phyloP scores from a whole-genome alignment of 2,329 filamentous ascomycete species.

The Talaromyces sp. region DNA sequence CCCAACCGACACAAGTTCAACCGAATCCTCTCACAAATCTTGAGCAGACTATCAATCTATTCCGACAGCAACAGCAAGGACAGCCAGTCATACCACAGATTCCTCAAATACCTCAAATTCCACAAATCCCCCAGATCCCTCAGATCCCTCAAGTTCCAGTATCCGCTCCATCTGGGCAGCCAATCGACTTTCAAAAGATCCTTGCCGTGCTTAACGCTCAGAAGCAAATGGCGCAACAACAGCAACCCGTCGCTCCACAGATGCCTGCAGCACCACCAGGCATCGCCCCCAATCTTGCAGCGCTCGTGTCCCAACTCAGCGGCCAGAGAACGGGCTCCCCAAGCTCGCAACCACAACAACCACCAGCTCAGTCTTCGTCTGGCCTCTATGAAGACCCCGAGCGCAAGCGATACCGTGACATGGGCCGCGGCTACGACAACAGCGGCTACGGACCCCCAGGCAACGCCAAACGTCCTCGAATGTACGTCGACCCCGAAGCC shows the following conservation, averaged over 20 bases:
- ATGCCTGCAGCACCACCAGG: conserved; percentile 29
- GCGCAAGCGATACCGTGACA: conserved; percentile 42
- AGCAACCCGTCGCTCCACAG: conserved; percentile 28
- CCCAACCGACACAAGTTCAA: conserved; percentile 30
- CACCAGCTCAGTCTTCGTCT: conserved; percentile 21
- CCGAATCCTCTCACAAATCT: conserved; percentile 32
- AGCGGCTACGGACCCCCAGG: conserved; percentile 35
- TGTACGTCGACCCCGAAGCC: conserved; percentile 30
- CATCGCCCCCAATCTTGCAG: conserved; percentile 36
- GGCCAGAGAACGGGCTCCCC: conserved; percentile 31
- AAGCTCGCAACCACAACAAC: conserved; percentile 13
- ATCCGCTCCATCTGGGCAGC: conserved; percentile 27
- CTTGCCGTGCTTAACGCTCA: conserved; percentile 40
- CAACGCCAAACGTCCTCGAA: conserved; percentile 30
- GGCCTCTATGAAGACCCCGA: conserved; percentile 41
- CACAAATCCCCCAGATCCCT: conserved; percentile 27
- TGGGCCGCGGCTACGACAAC: conserved; percentile 33
- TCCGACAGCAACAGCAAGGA: conserved; percentile 35
- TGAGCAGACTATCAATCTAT: conserved; percentile 41
- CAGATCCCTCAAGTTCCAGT: conserved; percentile 30
- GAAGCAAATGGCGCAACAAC: conserved; percentile 33
- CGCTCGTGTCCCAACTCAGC: conserved; percentile 35
- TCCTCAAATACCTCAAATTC: conserved; percentile 28
- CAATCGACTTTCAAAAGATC: conserved; percentile 40
- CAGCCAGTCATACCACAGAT: conserved; percentile 30